Conservation (phyloP, 306 rosid genomes). For the Ziziphus jujuba region DNA sequence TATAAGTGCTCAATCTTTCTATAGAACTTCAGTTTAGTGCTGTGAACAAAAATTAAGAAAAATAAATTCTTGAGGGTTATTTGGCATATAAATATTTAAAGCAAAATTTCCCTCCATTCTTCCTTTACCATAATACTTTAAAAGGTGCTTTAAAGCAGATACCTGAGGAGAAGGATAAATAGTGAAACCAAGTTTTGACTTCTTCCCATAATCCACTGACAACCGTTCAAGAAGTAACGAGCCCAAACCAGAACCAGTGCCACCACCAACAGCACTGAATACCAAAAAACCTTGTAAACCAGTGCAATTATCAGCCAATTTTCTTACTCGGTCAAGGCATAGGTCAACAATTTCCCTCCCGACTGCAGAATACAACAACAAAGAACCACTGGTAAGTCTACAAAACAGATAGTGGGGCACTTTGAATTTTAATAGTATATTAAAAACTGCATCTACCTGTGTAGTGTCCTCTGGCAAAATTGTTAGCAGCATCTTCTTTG, state of each 20-base stretch:
- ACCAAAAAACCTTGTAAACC: slow-evolving; percentile 89
- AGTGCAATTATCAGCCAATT: slow-evolving; percentile 83
- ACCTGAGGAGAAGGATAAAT: slow-evolving; percentile 92
- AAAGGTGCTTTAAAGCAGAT: slow-evolving; percentile 33
- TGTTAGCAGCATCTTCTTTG: slow-evolving; percentile 92
- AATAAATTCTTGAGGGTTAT: no score
- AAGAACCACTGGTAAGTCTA: background rate
- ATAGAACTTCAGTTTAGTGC: no score
- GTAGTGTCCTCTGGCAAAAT: slow-evolving; percentile 89
- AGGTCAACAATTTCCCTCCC: slow-evolving; percentile 93
- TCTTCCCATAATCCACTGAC: slow-evolving; percentile 80
- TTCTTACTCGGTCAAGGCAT: slow-evolving; percentile 79
- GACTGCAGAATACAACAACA: slow-evolving; percentile 29
- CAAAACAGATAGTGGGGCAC: background rate
- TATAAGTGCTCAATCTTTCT: no score
- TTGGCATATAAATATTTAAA: no score
- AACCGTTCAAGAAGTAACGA: slow-evolving; percentile 81
- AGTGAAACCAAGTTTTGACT: slow-evolving; percentile 78
- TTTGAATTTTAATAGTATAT: background rate
- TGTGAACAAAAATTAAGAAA: no score
- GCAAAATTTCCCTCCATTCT: no score
- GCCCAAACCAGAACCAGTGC: slow-evolving; percentile 87
- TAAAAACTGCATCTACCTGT: slow-evolving; percentile 35
- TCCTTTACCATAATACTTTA: no score
- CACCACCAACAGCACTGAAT: slow-evolving; percentile 90